Base-by-base conservation (phyloP, 495 filamentous ascomycete species). In the Neurospora tetrasperma region DNA sequence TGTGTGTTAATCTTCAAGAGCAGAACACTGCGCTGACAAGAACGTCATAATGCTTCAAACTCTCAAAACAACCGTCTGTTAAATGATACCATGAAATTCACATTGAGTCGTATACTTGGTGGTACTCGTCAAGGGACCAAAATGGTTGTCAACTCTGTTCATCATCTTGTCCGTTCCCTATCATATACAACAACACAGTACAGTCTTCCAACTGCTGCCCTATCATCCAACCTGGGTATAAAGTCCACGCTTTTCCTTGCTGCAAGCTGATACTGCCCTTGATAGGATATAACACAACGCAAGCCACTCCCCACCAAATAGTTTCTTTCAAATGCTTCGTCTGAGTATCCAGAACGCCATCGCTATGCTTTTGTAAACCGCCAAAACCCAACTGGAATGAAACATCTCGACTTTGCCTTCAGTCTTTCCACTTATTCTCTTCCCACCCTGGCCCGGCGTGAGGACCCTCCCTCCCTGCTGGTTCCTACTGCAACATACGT, bases 331-430 rank as follows among this genome's bases (percentile, higher is more conserved):
- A 5, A 11, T 46, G 44, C 44, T 68, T 59, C 70, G 72, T 44
- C 69, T 27, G 16, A 54, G 1, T 44, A 42, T 12, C 74, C 71
- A 27, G 43, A 80, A 78, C 75, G 76, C 79, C 79, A 71, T 80
- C 77, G 79, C 79, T 78, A 80, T 80, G 77, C 75, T 70, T 71
- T 38, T 69, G 41, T 5, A 3, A 69, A 54, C 62, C 72, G 3
- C 14, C 8, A 35, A 66, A 35, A 18, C 27, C 27, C 54, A 66
- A 59, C 20, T 14, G 0, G 2, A 23, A 54, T 23, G 46, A 1
- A 48, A 5, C 4, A 4, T 48, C 10, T 23, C 9, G 20, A 54
- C 23, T 10, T 54, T 10, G 10, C 46, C 46, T 69, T 18, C 31
- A 39, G 4, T 18, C 16, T 71, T n/a, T 70, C 39, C 69, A 40